A percentile compares a stretch with the other conserved stretches of the same genome.
These are phyloP conservation scores for Aspergillus biplanus DNA, from an alignment of 495 filamentous ascomycete genomes.

Conservation along the genomic window DNA sequence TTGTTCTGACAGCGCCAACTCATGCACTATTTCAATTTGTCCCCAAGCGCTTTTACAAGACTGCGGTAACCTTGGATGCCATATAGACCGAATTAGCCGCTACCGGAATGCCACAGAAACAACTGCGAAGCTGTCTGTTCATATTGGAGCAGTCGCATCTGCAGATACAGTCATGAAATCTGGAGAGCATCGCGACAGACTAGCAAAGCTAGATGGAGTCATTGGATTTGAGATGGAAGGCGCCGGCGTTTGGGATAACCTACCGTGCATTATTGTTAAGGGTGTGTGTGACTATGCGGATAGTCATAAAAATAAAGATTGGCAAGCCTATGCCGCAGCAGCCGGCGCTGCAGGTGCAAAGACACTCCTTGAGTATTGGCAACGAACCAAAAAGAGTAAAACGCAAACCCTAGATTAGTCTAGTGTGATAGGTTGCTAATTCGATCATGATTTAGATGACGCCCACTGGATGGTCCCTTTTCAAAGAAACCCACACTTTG, in stretches of 20 bases:
- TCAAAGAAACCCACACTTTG: too few species aligned
- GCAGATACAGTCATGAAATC: conserved; percentile 32
- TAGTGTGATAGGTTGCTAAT: too few species aligned
- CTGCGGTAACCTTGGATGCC: conserved; percentile 6
- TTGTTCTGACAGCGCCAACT: background rate
- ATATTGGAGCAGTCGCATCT: conserved; percentile 34
- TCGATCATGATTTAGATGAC: too few species aligned
- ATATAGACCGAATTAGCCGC: background rate
- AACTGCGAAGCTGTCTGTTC: conserved; percentile 25
- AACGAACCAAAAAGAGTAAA: too few species aligned
- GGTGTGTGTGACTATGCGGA: conserved; percentile 49
- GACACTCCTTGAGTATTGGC: conserved; percentile 20
- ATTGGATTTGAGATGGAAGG: conserved; percentile 51
- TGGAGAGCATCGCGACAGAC: conserved; percentile 22
- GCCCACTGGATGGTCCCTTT: too few species aligned
- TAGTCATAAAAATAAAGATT: conserved; percentile 44
- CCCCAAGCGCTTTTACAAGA: background rate
- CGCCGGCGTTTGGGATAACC: conserved; percentile 43
- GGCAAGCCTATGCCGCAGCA: conserved; percentile 43
- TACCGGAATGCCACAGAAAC: background rate
- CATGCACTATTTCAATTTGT: background rate
- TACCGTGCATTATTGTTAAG: conserved; percentile 42
- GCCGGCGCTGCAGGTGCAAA: conserved; percentile 40
- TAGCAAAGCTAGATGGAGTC: conserved; percentile 16
- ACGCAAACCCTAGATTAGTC: too few species aligned